Conservation (phyloP, 83 land plant species). For the Isoetes engelmannii region DNA sequence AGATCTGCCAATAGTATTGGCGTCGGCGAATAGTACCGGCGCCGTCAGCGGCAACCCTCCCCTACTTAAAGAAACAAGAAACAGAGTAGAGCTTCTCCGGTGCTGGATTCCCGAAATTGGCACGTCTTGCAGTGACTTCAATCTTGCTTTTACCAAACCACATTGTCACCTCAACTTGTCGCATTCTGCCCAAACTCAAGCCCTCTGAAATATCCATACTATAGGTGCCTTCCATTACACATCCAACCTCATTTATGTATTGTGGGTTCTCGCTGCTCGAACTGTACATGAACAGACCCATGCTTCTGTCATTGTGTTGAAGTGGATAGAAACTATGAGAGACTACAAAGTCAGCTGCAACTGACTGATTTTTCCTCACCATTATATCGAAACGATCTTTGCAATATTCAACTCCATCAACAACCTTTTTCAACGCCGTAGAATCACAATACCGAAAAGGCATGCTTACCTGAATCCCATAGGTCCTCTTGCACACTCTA, state of each 20-base stretch:
- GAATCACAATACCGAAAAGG: neutral
- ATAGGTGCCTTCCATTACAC: neutral
- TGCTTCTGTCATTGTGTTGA: neutral
- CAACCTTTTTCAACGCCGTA: neutral
- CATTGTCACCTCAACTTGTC: slow-evolving; percentile 6
- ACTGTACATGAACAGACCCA: neutral
- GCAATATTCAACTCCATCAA: slow-evolving; percentile 1
- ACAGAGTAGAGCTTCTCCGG: no score
- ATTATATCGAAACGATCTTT: neutral
- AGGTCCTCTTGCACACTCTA: slow-evolving; percentile 8
- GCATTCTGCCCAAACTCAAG: neutral
- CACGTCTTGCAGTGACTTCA: slow-evolving; percentile 8
- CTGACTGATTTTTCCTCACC: slow-evolving; percentile 7
- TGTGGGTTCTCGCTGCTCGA: neutral
- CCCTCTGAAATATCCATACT: neutral
- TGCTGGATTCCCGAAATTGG: no score
- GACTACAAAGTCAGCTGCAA: neutral
- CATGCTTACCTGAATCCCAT: neutral
- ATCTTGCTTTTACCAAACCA: slow-evolving; percentile 3
- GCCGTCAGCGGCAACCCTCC: no score
- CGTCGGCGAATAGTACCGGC: no score
- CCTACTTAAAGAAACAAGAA: no score
- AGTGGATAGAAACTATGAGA: no score
- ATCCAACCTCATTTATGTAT: slow-evolving; percentile 2
- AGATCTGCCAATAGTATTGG: no score